Conservation (phyloP, 768 basidiomycete species). For the Agaricus subrufescens region DNA sequence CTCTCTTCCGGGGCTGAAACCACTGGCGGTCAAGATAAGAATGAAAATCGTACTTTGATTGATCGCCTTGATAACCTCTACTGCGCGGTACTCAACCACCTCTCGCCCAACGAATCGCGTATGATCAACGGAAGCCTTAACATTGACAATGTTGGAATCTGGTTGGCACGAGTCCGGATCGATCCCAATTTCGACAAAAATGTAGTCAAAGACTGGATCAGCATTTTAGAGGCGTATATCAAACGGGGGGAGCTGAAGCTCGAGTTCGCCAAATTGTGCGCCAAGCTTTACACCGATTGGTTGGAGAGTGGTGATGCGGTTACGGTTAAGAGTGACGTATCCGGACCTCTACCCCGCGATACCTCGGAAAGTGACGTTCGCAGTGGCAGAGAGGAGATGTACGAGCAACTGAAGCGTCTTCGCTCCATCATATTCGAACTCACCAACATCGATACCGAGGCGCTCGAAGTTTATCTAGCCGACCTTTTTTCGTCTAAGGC, state of each 20-base stretch:
- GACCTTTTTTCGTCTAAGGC: slow-evolving; percentile 31
- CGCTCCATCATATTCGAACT: slow-evolving; percentile 36
- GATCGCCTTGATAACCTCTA: background rate
- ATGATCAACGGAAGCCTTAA: slow-evolving; percentile 21
- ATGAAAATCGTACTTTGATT: background rate
- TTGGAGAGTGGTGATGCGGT: slow-evolving; percentile 36
- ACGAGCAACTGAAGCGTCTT: slow-evolving; percentile 36
- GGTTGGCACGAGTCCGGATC: slow-evolving; percentile 34
- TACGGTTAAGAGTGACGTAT: slow-evolving; percentile 16
- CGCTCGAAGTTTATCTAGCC: slow-evolving; percentile 29
- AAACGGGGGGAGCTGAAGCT: slow-evolving; percentile 30
- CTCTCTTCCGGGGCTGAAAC: slow-evolving; percentile 18
- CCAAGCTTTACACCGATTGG: slow-evolving; percentile 40
- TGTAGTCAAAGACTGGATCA: slow-evolving; percentile 31
- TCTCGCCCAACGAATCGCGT: background rate
- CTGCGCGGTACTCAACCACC: slow-evolving; percentile 1
- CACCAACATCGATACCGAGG: slow-evolving; percentile 25
- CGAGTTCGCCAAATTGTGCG: slow-evolving; percentile 37
- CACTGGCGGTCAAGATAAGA: background rate
- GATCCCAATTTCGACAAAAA: slow-evolving; percentile 35
- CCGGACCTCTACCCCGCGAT: slow-evolving; percentile 12
- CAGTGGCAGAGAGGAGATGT: slow-evolving; percentile 35
- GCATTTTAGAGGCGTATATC: slow-evolving; percentile 35
- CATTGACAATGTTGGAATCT: slow-evolving; percentile 27
- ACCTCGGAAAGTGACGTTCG: slow-evolving; percentile 15